Evolutionary conservation across 202 grass and related monocot species (phyloP).

Genomic region (Sporobolus alterniflorus): DNA sequence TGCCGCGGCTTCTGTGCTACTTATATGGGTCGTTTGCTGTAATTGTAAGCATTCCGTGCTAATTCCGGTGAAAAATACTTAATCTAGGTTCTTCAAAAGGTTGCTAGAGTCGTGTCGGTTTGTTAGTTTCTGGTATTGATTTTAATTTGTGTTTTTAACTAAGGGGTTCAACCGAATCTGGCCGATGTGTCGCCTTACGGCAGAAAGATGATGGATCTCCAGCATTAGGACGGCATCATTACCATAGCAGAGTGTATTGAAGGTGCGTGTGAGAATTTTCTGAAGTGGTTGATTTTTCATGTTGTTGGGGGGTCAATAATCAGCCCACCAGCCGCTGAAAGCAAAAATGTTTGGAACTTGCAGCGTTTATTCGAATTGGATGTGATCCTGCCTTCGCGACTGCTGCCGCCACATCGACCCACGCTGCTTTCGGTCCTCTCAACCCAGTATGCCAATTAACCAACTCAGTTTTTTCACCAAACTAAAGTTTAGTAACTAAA

Average conservation of each 20-base stretch:
- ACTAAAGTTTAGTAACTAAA: too few relatives aligned
- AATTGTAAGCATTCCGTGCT: background rate
- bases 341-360: background rate
- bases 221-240: background rate
- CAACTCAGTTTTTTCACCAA: too few relatives aligned
- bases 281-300: background rate
- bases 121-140: background rate
- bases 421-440: slow-evolving; percentile 3
- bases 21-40: background rate
- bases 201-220: background rate
- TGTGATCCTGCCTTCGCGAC: background rate
- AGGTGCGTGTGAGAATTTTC: background rate
- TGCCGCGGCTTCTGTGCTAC: background rate
- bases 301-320: background rate
- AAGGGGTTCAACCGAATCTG: background rate
- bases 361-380: background rate
- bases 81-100: background rate
- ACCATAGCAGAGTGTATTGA: background rate
- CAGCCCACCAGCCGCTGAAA: background rate
- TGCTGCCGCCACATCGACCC: background rate
- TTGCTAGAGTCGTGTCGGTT: background rate
- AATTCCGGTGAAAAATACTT: background rate
- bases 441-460: background rate
- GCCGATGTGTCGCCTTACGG: background rate
- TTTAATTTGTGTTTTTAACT: background rate